Evolutionary conservation across 208 protist species (phyloP).

Genomic region (Crithidia expoeki): DNA sequence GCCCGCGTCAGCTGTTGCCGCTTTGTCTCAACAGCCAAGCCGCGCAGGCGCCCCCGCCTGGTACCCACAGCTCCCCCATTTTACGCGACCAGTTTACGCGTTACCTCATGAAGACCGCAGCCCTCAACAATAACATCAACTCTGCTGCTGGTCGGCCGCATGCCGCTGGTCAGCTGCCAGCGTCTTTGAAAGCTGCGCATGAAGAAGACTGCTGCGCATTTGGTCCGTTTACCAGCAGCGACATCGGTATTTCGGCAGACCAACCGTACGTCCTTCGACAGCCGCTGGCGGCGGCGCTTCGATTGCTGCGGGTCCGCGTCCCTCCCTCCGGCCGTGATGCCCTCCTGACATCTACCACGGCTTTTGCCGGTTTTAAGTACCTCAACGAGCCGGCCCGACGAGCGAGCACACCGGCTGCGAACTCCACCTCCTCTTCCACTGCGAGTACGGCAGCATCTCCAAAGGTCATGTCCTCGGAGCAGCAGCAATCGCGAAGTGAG

Average conservation of each 20-base stretch:
- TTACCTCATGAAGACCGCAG: neutral
- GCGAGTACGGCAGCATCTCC: constrained; percentile 1
- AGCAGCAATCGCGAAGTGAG: neutral
- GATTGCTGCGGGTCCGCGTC: constrained; percentile 46
- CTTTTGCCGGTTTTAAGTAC: constrained; percentile 30
- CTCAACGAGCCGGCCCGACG: constrained; percentile 7
- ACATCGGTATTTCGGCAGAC: constrained; percentile 50
- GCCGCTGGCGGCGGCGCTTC: constrained; percentile 50
- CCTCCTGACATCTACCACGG: constrained; percentile 18
- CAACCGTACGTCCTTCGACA: constrained; percentile 54
- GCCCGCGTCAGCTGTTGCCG: constrained; percentile 20
- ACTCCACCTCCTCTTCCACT: too few species aligned
- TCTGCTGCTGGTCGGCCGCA: neutral
- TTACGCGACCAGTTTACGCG: constrained; percentile 25
- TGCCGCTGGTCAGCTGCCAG: neutral
- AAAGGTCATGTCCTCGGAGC: too few species aligned
- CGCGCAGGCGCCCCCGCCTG: constrained; percentile 12
- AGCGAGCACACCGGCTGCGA: neutral
- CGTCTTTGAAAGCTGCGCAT: neutral
- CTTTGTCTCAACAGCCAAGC: constrained; percentile 21
- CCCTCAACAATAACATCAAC: neutral
- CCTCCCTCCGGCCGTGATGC: constrained; percentile 14
- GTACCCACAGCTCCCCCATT: constrained; percentile 26
- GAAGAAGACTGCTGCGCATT: constrained; percentile 65
- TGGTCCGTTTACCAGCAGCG: constrained; percentile 62